A percentile compares a stretch with the other conserved stretches of the same genome.
phyloP scores from a whole-genome alignment of 352 stramenopile genomes.

The Phytophthora sp. region DNA sequence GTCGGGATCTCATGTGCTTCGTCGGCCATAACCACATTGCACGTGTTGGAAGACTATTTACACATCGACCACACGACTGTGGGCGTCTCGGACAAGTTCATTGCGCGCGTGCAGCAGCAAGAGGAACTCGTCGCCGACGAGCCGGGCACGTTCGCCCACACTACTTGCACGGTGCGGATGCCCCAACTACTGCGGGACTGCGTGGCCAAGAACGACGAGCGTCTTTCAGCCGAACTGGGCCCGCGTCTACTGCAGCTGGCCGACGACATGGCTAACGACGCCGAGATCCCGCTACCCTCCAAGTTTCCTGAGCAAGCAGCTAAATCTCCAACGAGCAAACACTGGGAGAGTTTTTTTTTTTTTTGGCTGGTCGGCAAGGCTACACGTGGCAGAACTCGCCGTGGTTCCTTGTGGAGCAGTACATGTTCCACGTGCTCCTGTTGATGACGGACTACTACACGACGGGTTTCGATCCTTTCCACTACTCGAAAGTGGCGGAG shows the following conservation, averaged over 20 bases:
- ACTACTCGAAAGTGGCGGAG: constrained; percentile 53
- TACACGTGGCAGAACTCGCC: constrained; percentile 65
- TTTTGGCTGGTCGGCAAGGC: constrained; percentile 31
- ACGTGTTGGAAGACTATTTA: too few species aligned
- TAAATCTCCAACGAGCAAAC: constrained; percentile 34
- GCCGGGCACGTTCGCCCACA: constrained; percentile 49
- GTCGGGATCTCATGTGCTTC: too few species aligned
- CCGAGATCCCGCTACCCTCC: constrained; percentile 45
- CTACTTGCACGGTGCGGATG: constrained; percentile 57
- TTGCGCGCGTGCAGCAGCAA: constrained; percentile 41
- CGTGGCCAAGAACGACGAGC: constrained; percentile 40
- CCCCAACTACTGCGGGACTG: constrained; percentile 59
- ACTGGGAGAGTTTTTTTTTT: constrained; percentile 54
- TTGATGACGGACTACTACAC: constrained; percentile 60
- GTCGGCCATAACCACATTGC: too few species aligned
- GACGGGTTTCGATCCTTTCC: constrained; percentile 59
- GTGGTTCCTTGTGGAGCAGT: constrained; percentile 73
- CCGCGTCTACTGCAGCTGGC: constrained; percentile 42
- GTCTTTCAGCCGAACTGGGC: constrained; percentile 31
- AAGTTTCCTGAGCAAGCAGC: constrained; percentile 23
- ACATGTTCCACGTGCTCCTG: constrained; percentile 69
- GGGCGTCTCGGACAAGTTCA: constrained; percentile 37
- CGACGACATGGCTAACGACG: constrained; percentile 41
- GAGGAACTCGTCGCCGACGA: constrained; percentile 38
- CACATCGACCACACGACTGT: too few species aligned